Evolutionary conservation across 768 basidiomycete species (phyloP).

Genomic region (Tricholoma saponaceum): DNA sequence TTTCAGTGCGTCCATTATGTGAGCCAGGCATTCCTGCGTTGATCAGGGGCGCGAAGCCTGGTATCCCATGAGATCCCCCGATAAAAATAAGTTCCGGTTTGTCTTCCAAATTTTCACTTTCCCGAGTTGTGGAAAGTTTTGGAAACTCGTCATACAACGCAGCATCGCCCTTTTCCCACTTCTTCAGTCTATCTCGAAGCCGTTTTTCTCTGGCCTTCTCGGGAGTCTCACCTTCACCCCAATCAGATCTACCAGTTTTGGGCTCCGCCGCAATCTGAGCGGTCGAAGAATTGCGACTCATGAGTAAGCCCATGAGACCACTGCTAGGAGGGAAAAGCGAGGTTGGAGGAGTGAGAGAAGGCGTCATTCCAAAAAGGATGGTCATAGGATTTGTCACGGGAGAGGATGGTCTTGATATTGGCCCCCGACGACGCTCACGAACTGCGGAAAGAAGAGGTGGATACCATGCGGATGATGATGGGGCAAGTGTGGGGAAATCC

Average conservation of each 20-base stretch:
- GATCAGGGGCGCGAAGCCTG: slow-evolving; percentile 32
- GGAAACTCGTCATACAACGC: slow-evolving; percentile 64
- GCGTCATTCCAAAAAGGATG: slow-evolving; percentile 86
- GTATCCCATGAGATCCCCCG: slow-evolving; percentile 34
- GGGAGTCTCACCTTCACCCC: slow-evolving; percentile 63
- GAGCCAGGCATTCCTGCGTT: slow-evolving; percentile 13
- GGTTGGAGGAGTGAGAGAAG: slow-evolving; percentile 56
- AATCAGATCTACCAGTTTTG: slow-evolving; percentile 43
- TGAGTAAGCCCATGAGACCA: slow-evolving; percentile 41
- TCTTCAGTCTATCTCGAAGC: slow-evolving; percentile 62
- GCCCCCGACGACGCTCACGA: slow-evolving; percentile 67
- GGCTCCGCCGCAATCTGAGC: slow-evolving; percentile 25
- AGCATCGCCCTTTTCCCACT: slow-evolving; percentile 67
- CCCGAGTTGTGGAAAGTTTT: slow-evolving; percentile 37
- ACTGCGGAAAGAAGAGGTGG: slow-evolving; percentile 75
- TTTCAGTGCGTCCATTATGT: slow-evolving; percentile 18
- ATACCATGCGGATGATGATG: slow-evolving; percentile 76
- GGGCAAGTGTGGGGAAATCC: slow-evolving; percentile 72
- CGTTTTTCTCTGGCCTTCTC: slow-evolving; percentile 69
- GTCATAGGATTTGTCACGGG: slow-evolving; percentile 66
- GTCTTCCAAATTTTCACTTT: slow-evolving; percentile 30
- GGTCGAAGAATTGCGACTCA: slow-evolving; percentile 36
- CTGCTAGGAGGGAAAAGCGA: slow-evolving; percentile 24
- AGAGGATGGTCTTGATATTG: slow-evolving; percentile 55
- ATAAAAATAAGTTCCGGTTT: slow-evolving; percentile 49